Base-by-base conservation (phyloP, 1,284 basidiomycete genomes). In the Tilletiaria anomala region DNA sequence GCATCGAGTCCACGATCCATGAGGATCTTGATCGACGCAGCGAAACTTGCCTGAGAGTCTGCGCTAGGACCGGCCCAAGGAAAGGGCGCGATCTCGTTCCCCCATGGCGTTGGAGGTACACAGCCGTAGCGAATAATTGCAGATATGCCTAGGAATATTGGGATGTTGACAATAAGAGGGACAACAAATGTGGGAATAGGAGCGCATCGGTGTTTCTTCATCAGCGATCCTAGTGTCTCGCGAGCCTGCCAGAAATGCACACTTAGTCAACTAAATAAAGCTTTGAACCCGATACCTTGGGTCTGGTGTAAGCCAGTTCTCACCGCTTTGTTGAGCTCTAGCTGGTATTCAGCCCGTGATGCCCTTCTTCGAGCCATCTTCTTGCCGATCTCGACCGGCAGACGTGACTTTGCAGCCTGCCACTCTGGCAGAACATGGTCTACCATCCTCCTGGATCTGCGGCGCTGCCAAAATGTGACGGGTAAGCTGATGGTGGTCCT, bases 381-480 rank as follows among this genome's bases (percentile, higher is more conserved):
- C 72, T 74, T 76, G 68, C 50, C 73, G 58, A 43, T 78, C 14
- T 49, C 18, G 8, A 62, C 35, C 55, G 37, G 71, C 6, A 72
- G 52, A 14, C 44, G 40, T 16, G 59, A 77, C 73, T 48, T 72
- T 47, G 78, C 71, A 24, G 70, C 69, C 50, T 75, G 71, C 34
- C 85, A 69, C 44, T 75, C 71, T 8, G 85, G 84, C 19, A 80
- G 53, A 22, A 82, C 82, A 10, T 76, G 57, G 49, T 82, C 76
- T 53, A 81, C 77, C 16, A 78, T 72, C 47, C 76, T 72, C 67
- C 75, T 74, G 51, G 78, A 74, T 42, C 80, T 74, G 52, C 70
- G 71, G 54, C 76, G 53, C 53, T 86, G 83, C 85, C 84, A 88
- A 66, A 85, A 61, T 47, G 80, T 77, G 47, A 83, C 72, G 15